These are phyloP conservation scores for Trichoderma sp. DNA, from an alignment of 2,329 filamentous ascomycete species.

Conservation along the genomic window DNA sequence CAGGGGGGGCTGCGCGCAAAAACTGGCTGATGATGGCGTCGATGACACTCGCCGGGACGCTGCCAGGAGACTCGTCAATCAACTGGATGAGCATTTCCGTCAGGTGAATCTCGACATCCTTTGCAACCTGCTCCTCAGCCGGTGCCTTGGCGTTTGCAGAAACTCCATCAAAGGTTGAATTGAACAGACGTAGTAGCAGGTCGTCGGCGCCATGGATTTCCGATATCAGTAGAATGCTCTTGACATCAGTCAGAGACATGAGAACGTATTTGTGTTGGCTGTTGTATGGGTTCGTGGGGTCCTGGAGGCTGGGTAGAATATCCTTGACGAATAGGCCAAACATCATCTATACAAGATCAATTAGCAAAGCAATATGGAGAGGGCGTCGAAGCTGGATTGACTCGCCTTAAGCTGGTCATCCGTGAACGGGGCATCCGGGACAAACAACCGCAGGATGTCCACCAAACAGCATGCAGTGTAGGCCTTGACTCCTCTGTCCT, in stretches of 20 bases:
- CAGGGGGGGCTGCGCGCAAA: conserved; percentile 75
- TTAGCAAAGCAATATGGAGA: conserved; percentile 15
- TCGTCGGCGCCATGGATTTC: conserved; percentile 81
- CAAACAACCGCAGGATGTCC: conserved; percentile 88
- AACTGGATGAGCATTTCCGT: conserved; percentile 79
- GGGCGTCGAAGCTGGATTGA: conserved; percentile 7
- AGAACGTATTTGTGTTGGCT: conserved; percentile 90
- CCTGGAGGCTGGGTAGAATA: conserved; percentile 78
- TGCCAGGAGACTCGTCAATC: conserved; percentile 75
- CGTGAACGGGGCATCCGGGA: conserved; percentile 92
- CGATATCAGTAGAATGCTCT: conserved; percentile 87
- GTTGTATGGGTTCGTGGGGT: conserved; percentile 87
- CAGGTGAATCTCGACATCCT: conserved; percentile 92
- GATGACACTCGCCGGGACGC: conserved; percentile 74
- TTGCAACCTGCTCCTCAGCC: conserved; percentile 77
- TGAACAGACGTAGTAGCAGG: conserved; percentile 78
- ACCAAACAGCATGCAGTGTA: conserved; percentile 87
- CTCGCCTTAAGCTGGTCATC: conserved; percentile 82
- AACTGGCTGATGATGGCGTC: conserved; percentile 97
- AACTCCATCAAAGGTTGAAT: conserved; percentile 86
- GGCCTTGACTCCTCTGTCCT: conserved; percentile 89
- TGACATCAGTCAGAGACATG: conserved; percentile 83
- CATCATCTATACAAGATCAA: conserved; percentile 63
- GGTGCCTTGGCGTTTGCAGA: conserved; percentile 71
- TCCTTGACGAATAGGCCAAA: conserved; percentile 84